Conservation (phyloP, 2,329 filamentous ascomycete species). For the Ploettnerulaceae sp. region DNA sequence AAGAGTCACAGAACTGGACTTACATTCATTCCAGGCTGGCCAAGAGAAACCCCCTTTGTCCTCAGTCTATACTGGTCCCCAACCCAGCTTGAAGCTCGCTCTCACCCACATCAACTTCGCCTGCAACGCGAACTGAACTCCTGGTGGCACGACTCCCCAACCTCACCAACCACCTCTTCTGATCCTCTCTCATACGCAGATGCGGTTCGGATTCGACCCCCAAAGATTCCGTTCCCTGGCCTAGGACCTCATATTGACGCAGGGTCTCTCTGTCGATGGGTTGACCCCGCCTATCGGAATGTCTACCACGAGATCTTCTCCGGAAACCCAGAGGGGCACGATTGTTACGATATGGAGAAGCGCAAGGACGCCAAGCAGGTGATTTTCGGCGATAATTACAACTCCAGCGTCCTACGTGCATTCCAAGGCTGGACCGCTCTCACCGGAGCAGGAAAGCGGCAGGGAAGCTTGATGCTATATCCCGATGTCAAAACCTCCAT, state of each 20-base stretch:
- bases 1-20: neutral
- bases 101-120: slow-evolving; percentile 37
- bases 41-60: slow-evolving; percentile 37
- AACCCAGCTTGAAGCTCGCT: slow-evolving; percentile 37
- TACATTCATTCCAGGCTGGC: slow-evolving; percentile 32
- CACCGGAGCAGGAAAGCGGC: slow-evolving; percentile 33
- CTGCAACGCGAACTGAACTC: slow-evolving; percentile 37
- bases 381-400: slow-evolving; percentile 26
- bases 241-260: slow-evolving; percentile 43
- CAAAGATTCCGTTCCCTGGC: slow-evolving; percentile 37
- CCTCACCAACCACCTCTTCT: slow-evolving; percentile 23
- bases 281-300: slow-evolving; percentile 36
- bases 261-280: slow-evolving; percentile 41
- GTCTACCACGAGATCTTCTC: slow-evolving; percentile 37
- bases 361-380: slow-evolving; percentile 36
- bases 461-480: slow-evolving; percentile 39
- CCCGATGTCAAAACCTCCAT: slow-evolving; percentile 37
- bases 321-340: slow-evolving; percentile 36
- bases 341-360: slow-evolving; percentile 36
- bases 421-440: slow-evolving; percentile 43
- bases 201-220: slow-evolving; percentile 37
- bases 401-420: slow-evolving; percentile 37
- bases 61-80: slow-evolving; percentile 38
- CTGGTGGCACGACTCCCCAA: slow-evolving; percentile 36
- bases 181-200: slow-evolving; percentile 40